Evolutionary conservation across 805 yeast species (phyloP).

Genomic region (Nakazawaea wickerhamii): DNA sequence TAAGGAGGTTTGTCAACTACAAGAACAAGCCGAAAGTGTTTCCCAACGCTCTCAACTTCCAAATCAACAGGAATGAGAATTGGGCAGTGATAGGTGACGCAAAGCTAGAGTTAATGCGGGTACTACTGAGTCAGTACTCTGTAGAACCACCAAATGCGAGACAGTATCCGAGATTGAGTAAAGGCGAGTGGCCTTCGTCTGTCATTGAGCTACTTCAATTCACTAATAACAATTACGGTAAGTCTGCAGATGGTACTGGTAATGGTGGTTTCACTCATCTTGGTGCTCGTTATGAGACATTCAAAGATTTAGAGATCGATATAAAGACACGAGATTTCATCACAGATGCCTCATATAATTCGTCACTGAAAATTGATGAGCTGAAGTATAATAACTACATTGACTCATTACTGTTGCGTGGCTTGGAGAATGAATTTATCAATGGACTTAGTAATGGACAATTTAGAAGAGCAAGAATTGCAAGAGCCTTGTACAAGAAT

Average conservation of each 20-base stretch:
- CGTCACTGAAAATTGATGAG: slow-evolving; percentile 29
- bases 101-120: slow-evolving; percentile 25
- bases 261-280: slow-evolving; percentile 60
- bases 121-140: slow-evolving; percentile 50
- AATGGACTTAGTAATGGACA: slow-evolving; percentile 93
- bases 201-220: slow-evolving; percentile 34
- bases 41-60: slow-evolving; percentile 34
- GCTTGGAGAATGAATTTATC: slow-evolving; percentile 66
- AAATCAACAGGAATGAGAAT: slow-evolving; percentile 31
- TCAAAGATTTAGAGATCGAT: slow-evolving; percentile 73
- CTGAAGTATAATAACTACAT: slow-evolving; percentile 38
- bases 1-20: slow-evolving; percentile 3
- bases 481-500: slow-evolving; percentile 57
- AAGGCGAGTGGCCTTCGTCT: slow-evolving; percentile 39
- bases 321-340: slow-evolving; percentile 59
- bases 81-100: slow-evolving; percentile 51
- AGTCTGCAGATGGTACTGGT: slow-evolving; percentile 25
- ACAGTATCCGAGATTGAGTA: slow-evolving; percentile 46
- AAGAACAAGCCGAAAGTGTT: slow-evolving; percentile 24
- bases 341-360: slow-evolving; percentile 48
- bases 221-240: slow-evolving; percentile 29
- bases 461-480: slow-evolving; percentile 83
- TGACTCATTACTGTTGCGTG: slow-evolving; percentile 45
- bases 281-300: slow-evolving; percentile 85
- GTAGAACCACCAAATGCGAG: slow-evolving; percentile 50